A percentile compares a stretch with the other conserved stretches of the same genome.
Evolutionary conservation across 805 yeast species (phyloP).

Genomic region (Nakazawaea pomicola): DNA sequence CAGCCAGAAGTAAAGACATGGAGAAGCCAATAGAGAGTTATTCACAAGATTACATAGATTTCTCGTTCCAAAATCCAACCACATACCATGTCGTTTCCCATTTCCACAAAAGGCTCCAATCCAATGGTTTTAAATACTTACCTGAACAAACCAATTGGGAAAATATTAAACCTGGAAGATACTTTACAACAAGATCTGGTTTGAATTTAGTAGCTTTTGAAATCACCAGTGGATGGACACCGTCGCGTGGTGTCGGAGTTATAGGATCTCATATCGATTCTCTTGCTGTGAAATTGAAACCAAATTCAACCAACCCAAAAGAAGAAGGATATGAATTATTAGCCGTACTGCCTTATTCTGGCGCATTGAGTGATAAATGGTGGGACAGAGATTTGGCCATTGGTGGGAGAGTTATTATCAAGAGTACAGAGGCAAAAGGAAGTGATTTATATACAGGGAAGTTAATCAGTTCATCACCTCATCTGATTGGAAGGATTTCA

Average conservation of each 20-base stretch:
- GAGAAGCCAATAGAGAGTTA: conserved; percentile 3
- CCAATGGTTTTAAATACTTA: conserved; percentile 59
- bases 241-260: conserved; percentile 60
- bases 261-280: conserved; percentile 76
- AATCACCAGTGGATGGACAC: conserved; percentile 61
- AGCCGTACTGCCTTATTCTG: conserved; percentile 84
- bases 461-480: conserved; percentile 54
- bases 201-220: conserved; percentile 64
- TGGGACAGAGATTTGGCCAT: conserved; percentile 84
- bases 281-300: conserved; percentile 64
- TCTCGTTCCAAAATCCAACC: conserved; percentile 72
- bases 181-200: conserved; percentile 65
- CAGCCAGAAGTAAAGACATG: neutral
- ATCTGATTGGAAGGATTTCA: conserved; percentile 76
- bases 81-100: conserved; percentile 65
- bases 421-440: conserved; percentile 22
- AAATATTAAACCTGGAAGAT: conserved; percentile 43
- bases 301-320: conserved; percentile 52
- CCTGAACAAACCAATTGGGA: conserved; percentile 60
- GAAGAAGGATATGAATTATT: conserved; percentile 75
- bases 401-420: conserved; percentile 70
- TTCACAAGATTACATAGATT: conserved; percentile 52
- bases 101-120: conserved; percentile 42
- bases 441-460: conserved; percentile 29
- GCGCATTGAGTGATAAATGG: conserved; percentile 62